These are phyloP conservation scores for Microglena sp. DNA, from an alignment of 139 green algal genomes.

Conservation along the genomic window DNA sequence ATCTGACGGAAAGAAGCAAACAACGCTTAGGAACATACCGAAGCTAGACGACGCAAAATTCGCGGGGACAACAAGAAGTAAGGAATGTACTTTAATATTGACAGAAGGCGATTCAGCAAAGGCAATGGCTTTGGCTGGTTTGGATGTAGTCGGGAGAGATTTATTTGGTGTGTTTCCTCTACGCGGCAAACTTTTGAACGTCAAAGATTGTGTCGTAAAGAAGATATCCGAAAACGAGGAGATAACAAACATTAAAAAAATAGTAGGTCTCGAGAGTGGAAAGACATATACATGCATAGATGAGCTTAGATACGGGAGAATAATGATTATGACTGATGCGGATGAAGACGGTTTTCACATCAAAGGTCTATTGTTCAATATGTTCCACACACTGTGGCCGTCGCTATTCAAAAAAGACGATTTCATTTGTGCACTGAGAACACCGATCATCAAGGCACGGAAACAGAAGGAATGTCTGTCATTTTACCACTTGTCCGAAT, in stretches of 20 bases:
- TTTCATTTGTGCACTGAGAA: constrained; percentile 16
- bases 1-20: constrained; percentile 41
- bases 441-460: constrained; percentile 19
- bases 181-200: constrained; percentile 54
- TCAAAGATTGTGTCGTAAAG: constrained; percentile 37
- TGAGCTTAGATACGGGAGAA: constrained; percentile 14
- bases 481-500: constrained; percentile 14
- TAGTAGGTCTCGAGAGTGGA: constrained; percentile 50
- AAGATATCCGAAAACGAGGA: constrained; percentile 48
- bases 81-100: constrained; percentile 56
- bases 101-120: constrained; percentile 59
- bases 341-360: constrained; percentile 22
- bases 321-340: constrained; percentile 13
- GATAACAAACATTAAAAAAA: constrained; percentile 55
- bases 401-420: constrained; percentile 8
- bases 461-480: neutral
- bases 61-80: constrained; percentile 31
- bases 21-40: constrained; percentile 23
- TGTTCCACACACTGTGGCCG: constrained; percentile 16
- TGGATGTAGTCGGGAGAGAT: constrained; percentile 45
- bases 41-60: constrained; percentile 63
- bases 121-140: constrained; percentile 41
- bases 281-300: constrained; percentile 2
- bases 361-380: constrained; percentile 21
- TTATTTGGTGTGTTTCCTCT: constrained; percentile 54